Evolutionary conservation across 1,284 basidiomycete genomes (phyloP), one percentile per base, ranked within the genome.

Genomic region (Rhizopogon hawkerae): DNA sequence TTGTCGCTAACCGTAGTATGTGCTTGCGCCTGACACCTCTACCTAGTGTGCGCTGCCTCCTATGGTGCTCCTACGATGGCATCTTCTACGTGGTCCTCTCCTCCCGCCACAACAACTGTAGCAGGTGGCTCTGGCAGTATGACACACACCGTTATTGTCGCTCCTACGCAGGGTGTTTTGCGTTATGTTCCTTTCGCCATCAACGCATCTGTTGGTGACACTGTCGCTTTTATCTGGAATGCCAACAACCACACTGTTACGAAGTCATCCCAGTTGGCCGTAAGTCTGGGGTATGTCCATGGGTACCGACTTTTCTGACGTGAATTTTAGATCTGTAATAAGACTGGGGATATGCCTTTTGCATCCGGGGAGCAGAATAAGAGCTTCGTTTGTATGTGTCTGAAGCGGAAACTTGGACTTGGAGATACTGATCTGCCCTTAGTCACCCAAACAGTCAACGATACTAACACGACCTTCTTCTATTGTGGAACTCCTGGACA

Each of bases 231-330:
- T 72, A 71, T 81, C 65, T 87, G 85, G 85, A 72, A 73, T 54
- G 84, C 79, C 53, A 78, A 82, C 71, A 76, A 76, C 64, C 85
- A 88, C 71, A 87, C 85, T 35, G 85, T 88, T 58, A 87, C 85
- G 59, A 84, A 85, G 71, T 77, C 76, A 31, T 85, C 83, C 1
- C 60, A 71, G 49, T 74, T 86, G 54, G 64, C 68, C 16, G 72
- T 54, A 47, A 54, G 42, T 41, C 21, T 11, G 5, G 44, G 53
- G 42, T 41, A 9, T 11, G 11, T 29, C 35, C 7, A 26, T 13
- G 21, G 49, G 11, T 9, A 35, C 31, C 10, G 2, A 8, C 26
- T 9, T 37, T 38, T 24, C 36, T 39, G 14, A 31, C 29, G 29
- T 10, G 3, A 41, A 5, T 24, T 29, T 38, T 35, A 54, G 53